A percentile compares a stretch with the other conserved stretches of the same genome.
Evolutionary conservation across 73 alveolate genomes (phyloP).

Genomic region (Paraurostyla sp.): DNA sequence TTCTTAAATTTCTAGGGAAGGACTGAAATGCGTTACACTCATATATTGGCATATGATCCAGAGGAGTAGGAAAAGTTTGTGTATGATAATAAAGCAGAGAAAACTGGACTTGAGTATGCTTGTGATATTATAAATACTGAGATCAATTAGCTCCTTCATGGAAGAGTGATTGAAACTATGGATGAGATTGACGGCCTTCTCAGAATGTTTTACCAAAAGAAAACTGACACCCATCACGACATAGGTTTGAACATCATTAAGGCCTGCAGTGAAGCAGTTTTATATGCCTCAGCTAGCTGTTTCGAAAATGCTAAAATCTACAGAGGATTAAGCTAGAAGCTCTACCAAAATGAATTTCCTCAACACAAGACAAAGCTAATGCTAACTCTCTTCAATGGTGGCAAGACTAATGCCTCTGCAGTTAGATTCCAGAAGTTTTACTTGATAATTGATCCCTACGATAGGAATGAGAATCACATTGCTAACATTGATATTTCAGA

Average conservation of each 20-base stretch:
- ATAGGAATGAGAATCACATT: neutral
- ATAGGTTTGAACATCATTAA: constrained; percentile 56
- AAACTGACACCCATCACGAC: neutral
- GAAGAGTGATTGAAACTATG: constrained; percentile 43
- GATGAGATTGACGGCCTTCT: constrained; percentile 6
- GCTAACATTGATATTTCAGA: constrained; percentile 39
- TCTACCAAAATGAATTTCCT: constrained; percentile 33
- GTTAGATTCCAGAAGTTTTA: constrained; percentile 73
- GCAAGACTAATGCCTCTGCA: constrained; percentile 66
- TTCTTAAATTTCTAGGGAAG: constrained; percentile 55
- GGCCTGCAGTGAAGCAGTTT: constrained; percentile 59
- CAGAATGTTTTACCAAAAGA: neutral
- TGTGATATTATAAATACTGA: constrained; percentile 65
- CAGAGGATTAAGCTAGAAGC: neutral
- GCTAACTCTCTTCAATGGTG: constrained; percentile 74
- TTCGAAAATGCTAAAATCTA: neutral
- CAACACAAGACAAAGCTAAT: constrained; percentile 38
- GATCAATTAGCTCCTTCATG: neutral
- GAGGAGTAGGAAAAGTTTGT: constrained; percentile 49
- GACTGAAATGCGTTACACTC: constrained; percentile 34
- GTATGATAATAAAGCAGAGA: constrained; percentile 43
- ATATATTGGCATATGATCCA: constrained; percentile 51
- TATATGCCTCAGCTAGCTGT: constrained; percentile 67
- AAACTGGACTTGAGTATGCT: constrained; percentile 58
- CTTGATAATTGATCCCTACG: constrained; percentile 41